Conservation (phyloP, 306 rosid genomes). For the Cicer bijugum region DNA sequence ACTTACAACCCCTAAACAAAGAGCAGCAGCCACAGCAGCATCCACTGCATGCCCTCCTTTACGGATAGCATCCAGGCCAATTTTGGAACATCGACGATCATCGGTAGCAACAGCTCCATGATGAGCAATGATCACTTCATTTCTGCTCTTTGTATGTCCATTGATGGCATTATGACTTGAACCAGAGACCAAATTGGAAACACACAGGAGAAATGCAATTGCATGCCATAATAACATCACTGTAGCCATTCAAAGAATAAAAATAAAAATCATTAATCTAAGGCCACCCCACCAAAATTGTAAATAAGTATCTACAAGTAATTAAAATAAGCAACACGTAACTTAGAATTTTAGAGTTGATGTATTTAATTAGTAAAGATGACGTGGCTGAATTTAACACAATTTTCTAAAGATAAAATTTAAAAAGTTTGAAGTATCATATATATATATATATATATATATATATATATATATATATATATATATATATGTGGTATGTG, state of each 20-base stretch:
- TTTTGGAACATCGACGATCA: constrained; percentile 69
- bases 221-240: constrained; percentile 47
- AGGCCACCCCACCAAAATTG: no score
- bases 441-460: no score
- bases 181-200: constrained; percentile 42
- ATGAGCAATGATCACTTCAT: constrained; percentile 53
- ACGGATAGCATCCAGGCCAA: constrained; percentile 57
- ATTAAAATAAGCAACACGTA: no score
- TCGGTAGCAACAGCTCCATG: constrained; percentile 83
- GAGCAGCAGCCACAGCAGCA: constrained; percentile 79
- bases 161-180: constrained; percentile 24
- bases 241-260: constrained; percentile 36
- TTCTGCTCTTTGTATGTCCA: constrained; percentile 31
- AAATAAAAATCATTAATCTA: no score
- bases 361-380: no score
- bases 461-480: no score
- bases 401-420: no score
- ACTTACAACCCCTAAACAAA: constrained; percentile 85
- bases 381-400: no score
- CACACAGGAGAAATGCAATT: constrained; percentile 41
- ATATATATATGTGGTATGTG: no score
- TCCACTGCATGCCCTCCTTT: constrained; percentile 86
- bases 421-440: no score
- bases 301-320: no score
- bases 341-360: no score